Evolutionary conservation across 106 monocot species (phyloP).

Genomic region (Acorus calamus): DNA sequence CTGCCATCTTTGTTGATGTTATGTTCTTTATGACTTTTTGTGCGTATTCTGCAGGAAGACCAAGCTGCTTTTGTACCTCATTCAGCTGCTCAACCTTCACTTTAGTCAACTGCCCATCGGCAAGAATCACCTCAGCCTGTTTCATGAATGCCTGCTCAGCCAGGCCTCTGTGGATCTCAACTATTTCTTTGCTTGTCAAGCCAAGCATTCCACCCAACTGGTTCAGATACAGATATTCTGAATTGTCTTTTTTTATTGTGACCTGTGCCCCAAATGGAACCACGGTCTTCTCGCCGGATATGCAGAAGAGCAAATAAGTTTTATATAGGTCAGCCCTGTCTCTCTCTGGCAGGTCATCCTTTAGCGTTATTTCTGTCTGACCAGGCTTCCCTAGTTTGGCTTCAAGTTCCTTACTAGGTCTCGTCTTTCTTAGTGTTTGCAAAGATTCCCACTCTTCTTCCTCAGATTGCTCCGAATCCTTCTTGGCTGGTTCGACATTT

Average conservation of each 20-base stretch:
- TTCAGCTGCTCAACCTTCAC: conserved; percentile 75
- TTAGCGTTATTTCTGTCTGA: conserved; percentile 88
- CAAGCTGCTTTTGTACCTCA: conserved; percentile 77
- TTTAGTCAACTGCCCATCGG: conserved; percentile 88
- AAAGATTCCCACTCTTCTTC: conserved; percentile 83
- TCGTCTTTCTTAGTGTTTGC: conserved; percentile 65
- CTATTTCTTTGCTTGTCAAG: conserved; percentile 59
- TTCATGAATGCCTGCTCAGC: conserved; percentile 96
- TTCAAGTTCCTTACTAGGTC: conserved; percentile 56
- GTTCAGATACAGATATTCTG: conserved; percentile 62
- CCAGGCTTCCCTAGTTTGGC: conserved; percentile 47
- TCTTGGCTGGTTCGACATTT: conserved; percentile 23
- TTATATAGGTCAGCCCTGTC: conserved; percentile 82
- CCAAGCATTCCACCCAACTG: conserved; percentile 89
- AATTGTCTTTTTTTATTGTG: conserved; percentile 66
- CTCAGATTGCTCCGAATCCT: conserved; percentile 27
- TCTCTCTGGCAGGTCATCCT: conserved; percentile 77
- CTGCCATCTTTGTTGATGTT: conserved; percentile 88
- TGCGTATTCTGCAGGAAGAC: conserved; percentile 79
- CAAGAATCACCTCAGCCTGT: conserved; percentile 91
- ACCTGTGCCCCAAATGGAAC: conserved; percentile 83
- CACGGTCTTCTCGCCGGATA: conserved; percentile 76
- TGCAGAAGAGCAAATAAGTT: conserved; percentile 76
- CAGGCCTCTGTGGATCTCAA: conserved; percentile 65
- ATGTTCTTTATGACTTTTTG: conserved; percentile 94